phyloP scores from a whole-genome alignment of 805 yeast genomes.

The Candida taoyuanica region DNA sequence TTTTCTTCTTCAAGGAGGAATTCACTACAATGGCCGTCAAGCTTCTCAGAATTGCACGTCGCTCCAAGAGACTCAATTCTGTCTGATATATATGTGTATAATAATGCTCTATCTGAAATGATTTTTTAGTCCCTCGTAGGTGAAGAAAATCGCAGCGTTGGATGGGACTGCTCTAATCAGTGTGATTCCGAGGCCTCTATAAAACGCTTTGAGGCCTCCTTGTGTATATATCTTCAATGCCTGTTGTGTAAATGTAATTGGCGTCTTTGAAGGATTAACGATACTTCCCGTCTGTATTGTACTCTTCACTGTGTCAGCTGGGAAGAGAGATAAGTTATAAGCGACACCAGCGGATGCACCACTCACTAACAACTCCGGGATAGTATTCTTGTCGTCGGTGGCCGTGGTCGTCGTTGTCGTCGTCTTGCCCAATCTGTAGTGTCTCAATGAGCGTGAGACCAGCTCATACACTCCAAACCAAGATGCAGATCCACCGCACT shows the following conservation, averaged over 20 bases:
- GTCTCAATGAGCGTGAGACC: conserved; percentile 35
- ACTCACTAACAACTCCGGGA: conserved; percentile 57
- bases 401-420: no score
- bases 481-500: conserved; percentile 84
- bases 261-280: conserved; percentile 24
- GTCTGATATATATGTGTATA: no score
- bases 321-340: conserved; percentile 77
- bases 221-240: conserved; percentile 36
- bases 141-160: conserved; percentile 78
- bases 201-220: conserved; percentile 69
- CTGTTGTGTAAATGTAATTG: conserved; percentile 33
- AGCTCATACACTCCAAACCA: conserved; percentile 92
- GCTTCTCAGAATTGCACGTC: conserved; percentile 40
- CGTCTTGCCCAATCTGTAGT: conserved; percentile 26
- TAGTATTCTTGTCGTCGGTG: conserved; percentile 30
- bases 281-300: conserved; percentile 66
- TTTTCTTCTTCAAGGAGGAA: conserved; percentile 88
- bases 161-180: conserved; percentile 82
- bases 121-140: conserved; percentile 61
- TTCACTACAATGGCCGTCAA: conserved; percentile 56
- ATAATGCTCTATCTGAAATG: conserved; percentile 13
- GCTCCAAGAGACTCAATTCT: conserved; percentile 3
- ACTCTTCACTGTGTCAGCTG: conserved; percentile 87
- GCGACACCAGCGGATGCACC: conserved; percentile 87
- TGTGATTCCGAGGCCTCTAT: conserved; percentile 83